These are phyloP conservation scores for Pythium aquatile DNA, from an alignment of 352 stramenopile species.

Conservation along the genomic window DNA sequence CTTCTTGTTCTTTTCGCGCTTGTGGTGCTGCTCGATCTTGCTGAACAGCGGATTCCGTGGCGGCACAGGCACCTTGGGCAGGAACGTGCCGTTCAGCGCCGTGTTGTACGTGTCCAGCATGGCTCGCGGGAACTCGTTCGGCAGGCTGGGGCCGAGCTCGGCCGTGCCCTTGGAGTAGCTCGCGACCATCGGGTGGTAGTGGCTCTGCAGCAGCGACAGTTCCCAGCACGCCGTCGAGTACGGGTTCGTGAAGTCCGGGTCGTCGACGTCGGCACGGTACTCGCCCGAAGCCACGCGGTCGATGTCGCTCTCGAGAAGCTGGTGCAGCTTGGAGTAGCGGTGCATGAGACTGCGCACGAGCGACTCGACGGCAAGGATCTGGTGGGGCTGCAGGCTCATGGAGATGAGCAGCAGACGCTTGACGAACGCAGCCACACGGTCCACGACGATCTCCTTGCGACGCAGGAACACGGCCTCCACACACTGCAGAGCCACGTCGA, in stretches of 20 bases:
- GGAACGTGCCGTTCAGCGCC: slow-evolving; percentile 39
- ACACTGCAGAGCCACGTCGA: slow-evolving; percentile 84
- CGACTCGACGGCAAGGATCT: slow-evolving; percentile 85
- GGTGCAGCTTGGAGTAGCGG: slow-evolving; percentile 92
- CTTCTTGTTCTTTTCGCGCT: slow-evolving; percentile 55
- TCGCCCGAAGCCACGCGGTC: slow-evolving; percentile 93
- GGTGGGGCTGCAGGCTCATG: slow-evolving; percentile 81
- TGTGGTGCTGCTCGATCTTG: slow-evolving; percentile 55
- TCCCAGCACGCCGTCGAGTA: slow-evolving; percentile 95
- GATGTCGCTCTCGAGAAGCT: slow-evolving; percentile 95
- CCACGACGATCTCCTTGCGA: slow-evolving; percentile 93
- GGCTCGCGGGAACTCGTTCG: slow-evolving; percentile 61
- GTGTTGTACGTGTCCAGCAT: slow-evolving; percentile 69
- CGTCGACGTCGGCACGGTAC: slow-evolving; percentile 89
- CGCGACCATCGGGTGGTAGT: slow-evolving; percentile 82
- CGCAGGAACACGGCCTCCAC: slow-evolving; percentile 92
- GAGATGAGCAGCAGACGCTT: slow-evolving; percentile 92
- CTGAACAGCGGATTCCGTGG: slow-evolving; percentile 65
- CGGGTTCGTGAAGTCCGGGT: slow-evolving; percentile 95
- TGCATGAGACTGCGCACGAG: slow-evolving; percentile 88
- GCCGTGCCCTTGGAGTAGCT: slow-evolving; percentile 65
- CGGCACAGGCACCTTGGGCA: slow-evolving; percentile 59
- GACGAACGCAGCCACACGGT: slow-evolving; percentile 94
- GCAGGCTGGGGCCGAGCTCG: slow-evolving; percentile 52
- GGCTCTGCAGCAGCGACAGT: slow-evolving; percentile 83